Evolutionary conservation across 495 filamentous ascomycete genomes (phyloP).

Genomic region (Neurospora cerealis): DNA sequence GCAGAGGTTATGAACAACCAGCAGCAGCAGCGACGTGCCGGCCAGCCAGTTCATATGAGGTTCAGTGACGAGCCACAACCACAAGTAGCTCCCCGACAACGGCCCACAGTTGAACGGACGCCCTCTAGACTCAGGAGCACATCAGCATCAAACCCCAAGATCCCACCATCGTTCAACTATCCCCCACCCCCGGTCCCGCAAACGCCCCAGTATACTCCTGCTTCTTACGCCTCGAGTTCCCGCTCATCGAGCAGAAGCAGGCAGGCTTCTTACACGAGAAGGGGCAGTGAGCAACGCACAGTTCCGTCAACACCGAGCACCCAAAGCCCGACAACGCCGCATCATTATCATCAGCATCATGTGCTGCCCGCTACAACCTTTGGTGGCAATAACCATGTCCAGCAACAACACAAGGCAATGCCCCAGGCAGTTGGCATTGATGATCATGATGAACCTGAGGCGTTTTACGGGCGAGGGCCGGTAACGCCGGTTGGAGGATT

Average conservation of each 20-base stretch:
- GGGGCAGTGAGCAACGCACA: not conserved
- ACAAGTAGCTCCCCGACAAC: constrained; percentile 36
- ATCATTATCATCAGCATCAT: not conserved
- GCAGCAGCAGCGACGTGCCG: not conserved
- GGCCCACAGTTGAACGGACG: constrained; percentile 42
- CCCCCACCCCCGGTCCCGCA: not conserved
- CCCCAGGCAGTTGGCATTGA: not conserved
- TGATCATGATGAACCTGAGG: not conserved
- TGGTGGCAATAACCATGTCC: not conserved
- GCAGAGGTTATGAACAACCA: not conserved
- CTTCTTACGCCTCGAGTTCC: not conserved
- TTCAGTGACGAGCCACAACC: constrained; percentile 20
- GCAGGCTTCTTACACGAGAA: not conserved
- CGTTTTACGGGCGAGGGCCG: not conserved
- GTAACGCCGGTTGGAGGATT: not conserved
- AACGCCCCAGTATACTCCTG: not conserved
- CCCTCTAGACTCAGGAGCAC: constrained; percentile 38
- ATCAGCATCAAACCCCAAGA: constrained; percentile 20
- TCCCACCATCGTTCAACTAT: not conserved
- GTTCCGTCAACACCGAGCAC: not conserved
- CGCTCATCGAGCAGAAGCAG: not conserved
- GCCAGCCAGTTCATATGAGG: constrained; percentile 1
- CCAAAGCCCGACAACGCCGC: not conserved
- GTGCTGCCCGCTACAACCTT: not conserved
- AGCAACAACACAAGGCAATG: not conserved